Percentiles rank a stretch among this genome's conserved stretches.
Conservation (phyloP, 2,329 filamentous ascomycete species). For the Drechslera avenae region DNA sequence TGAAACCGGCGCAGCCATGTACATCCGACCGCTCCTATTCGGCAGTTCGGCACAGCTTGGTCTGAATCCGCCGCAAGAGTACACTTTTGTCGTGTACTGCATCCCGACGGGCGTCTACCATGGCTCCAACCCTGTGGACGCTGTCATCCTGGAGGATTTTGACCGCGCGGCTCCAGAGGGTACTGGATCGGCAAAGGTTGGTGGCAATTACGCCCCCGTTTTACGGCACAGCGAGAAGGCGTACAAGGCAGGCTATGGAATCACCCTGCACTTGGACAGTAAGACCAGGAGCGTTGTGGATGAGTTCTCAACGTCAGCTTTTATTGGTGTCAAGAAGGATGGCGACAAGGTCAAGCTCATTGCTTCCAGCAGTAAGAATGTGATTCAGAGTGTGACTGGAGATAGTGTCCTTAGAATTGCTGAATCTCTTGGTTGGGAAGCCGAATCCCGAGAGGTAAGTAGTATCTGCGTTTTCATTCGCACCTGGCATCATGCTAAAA, state of each 20-base stretch:
- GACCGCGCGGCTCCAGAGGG: conserved; percentile 92
- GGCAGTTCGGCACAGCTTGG: conserved; percentile 87
- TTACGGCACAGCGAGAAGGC: conserved; percentile 85
- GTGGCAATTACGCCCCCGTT: conserved; percentile 95
- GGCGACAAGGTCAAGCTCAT: conserved; percentile 71
- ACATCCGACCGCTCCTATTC: conserved; percentile 87
- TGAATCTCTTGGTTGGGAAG: conserved; percentile 78
- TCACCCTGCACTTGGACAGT: conserved; percentile 91
- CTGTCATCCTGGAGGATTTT: conserved; percentile 88
- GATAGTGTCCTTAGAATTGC: conserved; percentile 79
- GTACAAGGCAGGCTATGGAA: conserved; percentile 79
- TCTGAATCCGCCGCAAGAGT: conserved; percentile 85
- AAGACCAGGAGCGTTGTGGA: conserved; percentile 83
- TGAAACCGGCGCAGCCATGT: conserved; percentile 87
- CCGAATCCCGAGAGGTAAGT: conserved; percentile 74
- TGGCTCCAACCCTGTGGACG: conserved; percentile 83
- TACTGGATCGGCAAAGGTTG: conserved; percentile 89
- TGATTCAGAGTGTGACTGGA: conserved; percentile 86
- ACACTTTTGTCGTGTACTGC: conserved; percentile 88
- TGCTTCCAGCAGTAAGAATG: conserved; percentile 84
- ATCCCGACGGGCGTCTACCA: conserved; percentile 94
- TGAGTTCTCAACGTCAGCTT: conserved; percentile 94
- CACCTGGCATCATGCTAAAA: conserved; percentile 7
- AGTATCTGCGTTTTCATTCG: conserved; percentile 35
- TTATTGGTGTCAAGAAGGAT: conserved; percentile 76